Conservation (phyloP, 2,329 filamentous ascomycete species). For the Fusarium torulosum region DNA sequence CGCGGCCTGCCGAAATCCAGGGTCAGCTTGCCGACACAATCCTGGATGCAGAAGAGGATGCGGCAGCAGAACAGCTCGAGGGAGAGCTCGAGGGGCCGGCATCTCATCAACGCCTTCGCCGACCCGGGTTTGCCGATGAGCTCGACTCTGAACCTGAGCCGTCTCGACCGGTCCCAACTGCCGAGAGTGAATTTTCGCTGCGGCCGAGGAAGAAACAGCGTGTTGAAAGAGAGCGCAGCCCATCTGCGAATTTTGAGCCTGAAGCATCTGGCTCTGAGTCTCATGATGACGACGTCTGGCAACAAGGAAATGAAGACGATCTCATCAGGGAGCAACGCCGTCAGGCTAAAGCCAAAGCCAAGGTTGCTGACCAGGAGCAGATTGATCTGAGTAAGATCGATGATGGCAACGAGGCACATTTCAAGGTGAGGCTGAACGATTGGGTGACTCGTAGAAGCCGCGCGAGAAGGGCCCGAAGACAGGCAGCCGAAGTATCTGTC, state of each 20-base stretch:
- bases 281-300: constrained; percentile 53
- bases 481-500: constrained; percentile 53
- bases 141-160: constrained; percentile 36
- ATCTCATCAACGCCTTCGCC: constrained; percentile 79
- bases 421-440: constrained; percentile 77
- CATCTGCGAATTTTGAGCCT: constrained; percentile 62
- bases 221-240: constrained; percentile 53
- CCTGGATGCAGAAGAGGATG: constrained; percentile 83
- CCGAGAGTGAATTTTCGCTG: constrained; percentile 68
- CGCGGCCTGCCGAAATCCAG: constrained; percentile 70
- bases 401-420: constrained; percentile 88
- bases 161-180: constrained; percentile 36
- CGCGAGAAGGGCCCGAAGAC: constrained; percentile 56
- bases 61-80: constrained; percentile 58
- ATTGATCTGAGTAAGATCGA: constrained; percentile 74
- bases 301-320: constrained; percentile 57
- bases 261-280: constrained; percentile 52
- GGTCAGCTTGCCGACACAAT: constrained; percentile 82
- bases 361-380: constrained; percentile 53
- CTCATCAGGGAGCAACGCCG: constrained; percentile 54
- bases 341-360: constrained; percentile 59
- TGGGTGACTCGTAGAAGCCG: constrained; percentile 73
- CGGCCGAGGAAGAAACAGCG: constrained; percentile 69
- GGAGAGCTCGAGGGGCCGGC: constrained; percentile 61
- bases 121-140: constrained; percentile 74